A percentile compares a stretch with the other conserved stretches of the same genome.
Evolutionary conservation across 257 asterid genomes (phyloP).

Genomic region (Penstemon barbatus): DNA sequence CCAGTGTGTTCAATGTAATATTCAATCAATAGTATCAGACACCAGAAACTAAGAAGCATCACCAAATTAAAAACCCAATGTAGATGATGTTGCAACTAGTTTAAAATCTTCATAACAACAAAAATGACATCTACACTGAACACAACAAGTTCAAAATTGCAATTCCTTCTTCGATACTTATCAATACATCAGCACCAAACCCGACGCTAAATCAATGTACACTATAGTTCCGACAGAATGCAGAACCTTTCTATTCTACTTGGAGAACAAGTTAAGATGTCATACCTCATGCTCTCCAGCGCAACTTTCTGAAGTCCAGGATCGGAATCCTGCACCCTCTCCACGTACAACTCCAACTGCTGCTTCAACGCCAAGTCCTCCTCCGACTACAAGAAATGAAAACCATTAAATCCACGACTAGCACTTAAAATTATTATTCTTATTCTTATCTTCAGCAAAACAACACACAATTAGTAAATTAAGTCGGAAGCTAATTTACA

Average conservation of each 20-base stretch:
- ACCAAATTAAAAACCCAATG: background rate
- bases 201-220: background rate
- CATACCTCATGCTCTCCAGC: conserved; percentile 87
- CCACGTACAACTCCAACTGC: conserved; percentile 90
- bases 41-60: background rate
- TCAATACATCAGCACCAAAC: background rate
- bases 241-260: conserved; percentile 14
- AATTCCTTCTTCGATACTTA: background rate
- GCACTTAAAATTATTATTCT: background rate
- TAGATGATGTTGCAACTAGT: background rate
- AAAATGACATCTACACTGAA: background rate
- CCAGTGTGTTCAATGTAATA: background rate
- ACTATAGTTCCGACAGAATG: background rate
- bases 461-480: too few species aligned
- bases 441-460: too few species aligned
- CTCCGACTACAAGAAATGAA: conserved; percentile 58
- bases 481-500: too few species aligned
- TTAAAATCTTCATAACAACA: background rate
- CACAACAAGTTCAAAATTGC: background rate
- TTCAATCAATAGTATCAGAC: background rate
- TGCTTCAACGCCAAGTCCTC: conserved; percentile 92
- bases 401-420: conserved; percentile 13
- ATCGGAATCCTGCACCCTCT: conserved; percentile 83
- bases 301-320: conserved; percentile 88
- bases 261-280: background rate